Conservation (phyloP, 129 eudicot genomes). For the Sambucus nigra region DNA sequence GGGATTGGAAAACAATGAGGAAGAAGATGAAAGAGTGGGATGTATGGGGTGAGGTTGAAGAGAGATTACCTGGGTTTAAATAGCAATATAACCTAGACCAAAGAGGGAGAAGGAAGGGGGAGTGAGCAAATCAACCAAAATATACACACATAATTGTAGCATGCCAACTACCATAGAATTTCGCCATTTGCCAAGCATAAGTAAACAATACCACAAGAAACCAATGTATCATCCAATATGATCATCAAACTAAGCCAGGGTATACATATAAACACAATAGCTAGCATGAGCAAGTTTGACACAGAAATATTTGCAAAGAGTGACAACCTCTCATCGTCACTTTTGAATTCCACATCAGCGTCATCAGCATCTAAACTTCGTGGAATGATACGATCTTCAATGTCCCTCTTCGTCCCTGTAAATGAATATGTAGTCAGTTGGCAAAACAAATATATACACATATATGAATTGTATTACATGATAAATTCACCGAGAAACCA, state of each 20-base stretch:
- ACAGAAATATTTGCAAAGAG: background rate
- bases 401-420: conserved; percentile 75
- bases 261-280: background rate
- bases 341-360: conserved; percentile 66
- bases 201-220: background rate
- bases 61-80: no score
- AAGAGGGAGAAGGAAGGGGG: no score
- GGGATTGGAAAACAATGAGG: no score
- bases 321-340: conserved; percentile 70
- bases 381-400: conserved; percentile 79
- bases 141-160: no score
- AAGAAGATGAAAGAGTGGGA: no score
- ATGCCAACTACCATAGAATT: no score
- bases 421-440: background rate
- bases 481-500: background rate
- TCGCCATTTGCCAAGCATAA: no score
- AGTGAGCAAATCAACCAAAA: no score
- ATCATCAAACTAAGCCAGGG: background rate
- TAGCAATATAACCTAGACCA: no score
- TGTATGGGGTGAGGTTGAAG: no score
- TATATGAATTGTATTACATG: background rate
- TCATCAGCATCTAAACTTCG: conserved; percentile 95
- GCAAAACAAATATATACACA: background rate
- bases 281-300: background rate
- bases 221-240: background rate